Evolutionary conservation across 2,329 filamentous ascomycete species (phyloP).

Genomic region (Beauveria scarabaeidicola): DNA sequence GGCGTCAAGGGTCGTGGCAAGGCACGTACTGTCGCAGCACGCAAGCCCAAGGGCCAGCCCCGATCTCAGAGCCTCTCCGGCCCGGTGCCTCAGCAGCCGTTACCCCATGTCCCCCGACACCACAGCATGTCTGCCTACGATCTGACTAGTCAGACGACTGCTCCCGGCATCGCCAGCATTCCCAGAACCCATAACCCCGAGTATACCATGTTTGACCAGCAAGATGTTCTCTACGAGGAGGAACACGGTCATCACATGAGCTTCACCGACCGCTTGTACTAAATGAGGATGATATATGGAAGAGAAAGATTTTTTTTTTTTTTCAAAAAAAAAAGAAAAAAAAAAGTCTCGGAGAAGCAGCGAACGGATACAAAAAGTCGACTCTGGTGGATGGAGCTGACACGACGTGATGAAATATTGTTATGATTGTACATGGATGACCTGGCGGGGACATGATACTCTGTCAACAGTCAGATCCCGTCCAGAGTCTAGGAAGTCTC

Average conservation of each 20-base stretch:
- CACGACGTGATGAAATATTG: constrained; percentile 10
- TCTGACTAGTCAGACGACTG: constrained; percentile 20
- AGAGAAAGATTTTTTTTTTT: no score
- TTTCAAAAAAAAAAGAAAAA: not conserved
- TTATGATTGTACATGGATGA: constrained; percentile 9
- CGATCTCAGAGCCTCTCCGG: constrained; percentile 18
- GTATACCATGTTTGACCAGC: constrained; percentile 42
- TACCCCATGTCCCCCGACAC: constrained; percentile 23
- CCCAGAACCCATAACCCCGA: constrained; percentile 24
- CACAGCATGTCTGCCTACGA: constrained; percentile 25
- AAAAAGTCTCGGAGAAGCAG: not conserved
- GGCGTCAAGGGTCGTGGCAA: constrained; percentile 95
- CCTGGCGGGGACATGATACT: constrained; percentile 2
- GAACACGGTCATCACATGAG: constrained; percentile 32
- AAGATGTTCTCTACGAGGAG: constrained; percentile 37
- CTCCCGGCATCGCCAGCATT: constrained; percentile 20
- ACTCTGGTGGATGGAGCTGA: not conserved
- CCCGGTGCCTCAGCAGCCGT: constrained; percentile 19
- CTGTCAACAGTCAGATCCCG: constrained; percentile 10
- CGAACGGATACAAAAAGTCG: not conserved
- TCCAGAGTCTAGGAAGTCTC: constrained; percentile 3
- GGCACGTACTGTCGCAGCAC: constrained; percentile 54
- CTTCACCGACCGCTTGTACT: constrained; percentile 38
- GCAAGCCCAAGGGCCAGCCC: constrained; percentile 21
- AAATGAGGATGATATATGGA: constrained; percentile 14